phyloP scores from a whole-genome alignment of 78 protist species.

The Protostelium mycophagum region DNA sequence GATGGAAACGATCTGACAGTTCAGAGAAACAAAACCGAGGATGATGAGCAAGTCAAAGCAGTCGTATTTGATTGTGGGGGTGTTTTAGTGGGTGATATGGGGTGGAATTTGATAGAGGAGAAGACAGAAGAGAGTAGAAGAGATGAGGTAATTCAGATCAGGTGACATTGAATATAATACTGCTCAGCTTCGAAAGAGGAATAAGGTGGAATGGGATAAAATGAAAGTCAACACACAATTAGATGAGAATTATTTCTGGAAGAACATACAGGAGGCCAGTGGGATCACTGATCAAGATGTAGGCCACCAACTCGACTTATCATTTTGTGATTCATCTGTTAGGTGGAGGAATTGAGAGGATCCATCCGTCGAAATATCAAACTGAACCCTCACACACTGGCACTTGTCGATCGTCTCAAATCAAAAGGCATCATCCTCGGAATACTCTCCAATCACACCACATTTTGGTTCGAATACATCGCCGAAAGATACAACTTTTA shows the following conservation, averaged over 20 bases:
- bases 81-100: neutral
- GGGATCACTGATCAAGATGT: neutral
- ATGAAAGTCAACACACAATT: neutral
- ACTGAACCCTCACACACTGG: neutral
- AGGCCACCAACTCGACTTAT: neutral
- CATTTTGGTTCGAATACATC: neutral
- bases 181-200: neutral
- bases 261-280: neutral
- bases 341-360: neutral
- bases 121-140: neutral
- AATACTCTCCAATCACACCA: neutral
- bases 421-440: neutral
- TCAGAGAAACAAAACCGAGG: too few species aligned
- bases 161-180: neutral
- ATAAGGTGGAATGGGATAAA: neutral
- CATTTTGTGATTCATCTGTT: neutral
- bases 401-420: neutral
- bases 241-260: neutral
- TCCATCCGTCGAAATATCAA: neutral
- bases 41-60: neutral
- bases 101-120: neutral
- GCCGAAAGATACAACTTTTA: neutral
- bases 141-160: neutral
- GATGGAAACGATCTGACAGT: too few species aligned
- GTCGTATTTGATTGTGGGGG: neutral